Conservation (phyloP, 2,329 filamentous ascomycete genomes). For the Bipolaris gigantea region DNA sequence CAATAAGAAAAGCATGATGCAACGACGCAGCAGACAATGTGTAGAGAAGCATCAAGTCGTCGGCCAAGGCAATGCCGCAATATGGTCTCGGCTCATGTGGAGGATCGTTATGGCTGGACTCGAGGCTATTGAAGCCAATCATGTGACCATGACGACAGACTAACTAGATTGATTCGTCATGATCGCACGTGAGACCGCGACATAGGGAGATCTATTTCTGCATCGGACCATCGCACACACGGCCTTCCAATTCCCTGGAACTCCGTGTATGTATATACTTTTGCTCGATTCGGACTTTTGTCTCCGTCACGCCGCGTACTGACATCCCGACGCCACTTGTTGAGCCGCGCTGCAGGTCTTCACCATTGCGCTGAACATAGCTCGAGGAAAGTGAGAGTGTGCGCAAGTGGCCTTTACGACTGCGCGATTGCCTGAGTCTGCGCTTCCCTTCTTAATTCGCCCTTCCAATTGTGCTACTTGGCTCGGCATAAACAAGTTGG, state of each 20-base stretch:
- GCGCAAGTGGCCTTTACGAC: neutral
- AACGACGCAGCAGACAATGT: too few relatives aligned
- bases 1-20: too few relatives aligned
- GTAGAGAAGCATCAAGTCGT: too few relatives aligned
- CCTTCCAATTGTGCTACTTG: neutral
- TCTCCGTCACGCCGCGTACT: slow-evolving; percentile 1
- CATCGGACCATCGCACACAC: slow-evolving; percentile 4
- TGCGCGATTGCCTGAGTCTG: neutral
- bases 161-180: slow-evolving; percentile 3
- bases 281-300: neutral
- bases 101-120: neutral
- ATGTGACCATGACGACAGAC: neutral
- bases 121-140: neutral
- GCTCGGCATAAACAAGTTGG: neutral
- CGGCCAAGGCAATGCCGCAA: too few relatives aligned
- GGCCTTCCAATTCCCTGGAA: neutral
- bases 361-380: neutral
- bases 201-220: slow-evolving; percentile 9
- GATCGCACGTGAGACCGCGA: slow-evolving; percentile 13
- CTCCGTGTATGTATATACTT: slow-evolving; percentile 1
- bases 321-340: neutral
- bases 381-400: neutral
- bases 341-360: slow-evolving; percentile 3
- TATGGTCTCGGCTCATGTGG: too few relatives aligned
- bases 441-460: neutral